Percentiles rank a stretch among this genome's conserved stretches.
Evolutionary conservation across 2,329 filamentous ascomycete genomes (phyloP).

Genomic region (Aspergillus terreus): DNA sequence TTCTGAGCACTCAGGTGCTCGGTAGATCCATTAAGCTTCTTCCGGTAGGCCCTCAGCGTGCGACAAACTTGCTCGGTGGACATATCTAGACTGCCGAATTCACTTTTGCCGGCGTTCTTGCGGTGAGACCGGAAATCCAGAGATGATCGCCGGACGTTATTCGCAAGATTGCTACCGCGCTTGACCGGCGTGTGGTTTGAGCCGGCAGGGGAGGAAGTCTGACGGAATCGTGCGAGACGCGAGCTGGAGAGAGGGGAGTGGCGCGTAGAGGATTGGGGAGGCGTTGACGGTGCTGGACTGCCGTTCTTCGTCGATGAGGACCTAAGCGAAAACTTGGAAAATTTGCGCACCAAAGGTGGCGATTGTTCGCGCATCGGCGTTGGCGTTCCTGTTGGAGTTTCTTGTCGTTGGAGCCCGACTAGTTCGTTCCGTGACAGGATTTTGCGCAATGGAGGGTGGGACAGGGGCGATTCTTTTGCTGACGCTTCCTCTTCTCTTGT

Average conservation of each 20-base stretch:
- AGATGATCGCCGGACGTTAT: constrained; percentile 43
- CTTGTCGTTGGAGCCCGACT: constrained; percentile 65
- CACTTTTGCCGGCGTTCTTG: constrained; percentile 35
- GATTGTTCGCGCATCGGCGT: constrained; percentile 44
- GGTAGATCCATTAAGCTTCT: constrained; percentile 50
- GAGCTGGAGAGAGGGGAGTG: constrained; percentile 27
- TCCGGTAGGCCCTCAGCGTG: constrained; percentile 56
- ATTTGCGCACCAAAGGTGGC: constrained; percentile 51
- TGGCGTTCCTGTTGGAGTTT: constrained; percentile 41
- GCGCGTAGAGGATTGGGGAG: constrained; percentile 28
- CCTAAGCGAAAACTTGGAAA: constrained; percentile 51
- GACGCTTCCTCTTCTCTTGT: constrained; percentile 36
- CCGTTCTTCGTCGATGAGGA: constrained; percentile 29
- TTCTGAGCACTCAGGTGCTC: constrained; percentile 49
- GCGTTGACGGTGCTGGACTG: constrained; percentile 26
- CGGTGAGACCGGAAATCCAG: constrained; percentile 47
- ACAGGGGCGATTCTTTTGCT: constrained; percentile 50
- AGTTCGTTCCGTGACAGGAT: constrained; percentile 85
- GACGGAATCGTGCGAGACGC: constrained; percentile 22
- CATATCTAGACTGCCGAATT: constrained; percentile 47
- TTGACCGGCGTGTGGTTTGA: constrained; percentile 29
- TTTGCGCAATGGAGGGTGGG: constrained; percentile 72
- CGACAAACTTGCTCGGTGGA: constrained; percentile 58
- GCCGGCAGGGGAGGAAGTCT: constrained; percentile 40
- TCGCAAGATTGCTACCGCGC: constrained; percentile 26